A percentile compares a stretch with the other conserved stretches of the same genome.
Evolutionary conservation across 2,329 filamentous ascomycete genomes (phyloP).

Genomic region (Fusarium bulbicola): DNA sequence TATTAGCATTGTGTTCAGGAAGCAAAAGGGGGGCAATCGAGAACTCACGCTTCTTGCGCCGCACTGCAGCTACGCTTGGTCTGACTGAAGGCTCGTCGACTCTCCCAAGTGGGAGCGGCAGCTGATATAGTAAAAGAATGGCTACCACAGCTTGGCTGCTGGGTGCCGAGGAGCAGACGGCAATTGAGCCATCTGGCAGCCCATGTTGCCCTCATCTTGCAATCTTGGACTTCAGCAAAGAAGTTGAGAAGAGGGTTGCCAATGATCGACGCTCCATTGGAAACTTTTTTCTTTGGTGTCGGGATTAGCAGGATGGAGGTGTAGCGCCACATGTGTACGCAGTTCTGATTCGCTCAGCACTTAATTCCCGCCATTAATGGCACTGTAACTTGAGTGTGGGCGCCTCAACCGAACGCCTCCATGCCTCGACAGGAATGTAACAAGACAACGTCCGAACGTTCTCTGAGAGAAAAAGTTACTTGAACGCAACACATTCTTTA

Average conservation of each 20-base stretch:
- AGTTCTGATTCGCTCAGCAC: slow-evolving; percentile 29
- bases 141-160: slow-evolving; percentile 40
- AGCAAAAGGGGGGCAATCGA: not conserved
- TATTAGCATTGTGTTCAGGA: slow-evolving; percentile 23
- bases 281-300: slow-evolving; percentile 43
- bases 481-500: not conserved
- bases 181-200: slow-evolving; percentile 54
- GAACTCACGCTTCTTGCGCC: slow-evolving; percentile 54
- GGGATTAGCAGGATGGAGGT: slow-evolving; percentile 37
- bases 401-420: not conserved
- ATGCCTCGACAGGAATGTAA: not conserved
- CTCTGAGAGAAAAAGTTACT: not conserved
- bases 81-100: slow-evolving; percentile 48
- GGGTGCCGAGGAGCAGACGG: slow-evolving; percentile 47
- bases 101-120: slow-evolving; percentile 35
- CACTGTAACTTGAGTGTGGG: slow-evolving; percentile 2
- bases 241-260: slow-evolving; percentile 41
- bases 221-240: slow-evolving; percentile 36
- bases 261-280: slow-evolving; percentile 38
- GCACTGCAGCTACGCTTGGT: slow-evolving; percentile 45
- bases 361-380: slow-evolving; percentile 24
- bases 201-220: slow-evolving; percentile 52
- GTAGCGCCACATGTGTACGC: slow-evolving; percentile 34
- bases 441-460: not conserved
- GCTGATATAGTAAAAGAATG: slow-evolving; percentile 43